Evolutionary conservation across 129 eudicot species (phyloP).

Genomic region (sunflower (Helianthus annuus)): DNA sequence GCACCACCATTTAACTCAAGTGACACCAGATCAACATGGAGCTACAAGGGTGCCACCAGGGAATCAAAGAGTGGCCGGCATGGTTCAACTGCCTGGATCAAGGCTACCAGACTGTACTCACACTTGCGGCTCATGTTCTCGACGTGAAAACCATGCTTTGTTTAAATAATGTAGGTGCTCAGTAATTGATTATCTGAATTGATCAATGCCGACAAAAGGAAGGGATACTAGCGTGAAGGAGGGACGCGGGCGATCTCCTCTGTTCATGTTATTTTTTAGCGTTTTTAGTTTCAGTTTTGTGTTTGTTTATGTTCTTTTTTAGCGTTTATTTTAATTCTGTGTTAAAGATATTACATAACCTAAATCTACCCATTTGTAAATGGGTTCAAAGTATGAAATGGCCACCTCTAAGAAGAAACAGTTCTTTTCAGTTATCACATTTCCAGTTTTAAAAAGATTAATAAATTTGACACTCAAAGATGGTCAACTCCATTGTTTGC

Average conservation of each 20-base stretch:
- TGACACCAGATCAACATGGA: slow-evolving; percentile 25
- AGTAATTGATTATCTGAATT: slow-evolving; percentile 16
- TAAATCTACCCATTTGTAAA: too few relatives aligned
- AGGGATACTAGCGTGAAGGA: slow-evolving; percentile 33
- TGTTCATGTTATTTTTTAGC: not conserved
- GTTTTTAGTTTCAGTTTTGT: too few relatives aligned
- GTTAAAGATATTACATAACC: too few relatives aligned
- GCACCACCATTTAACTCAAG: slow-evolving; percentile 36
- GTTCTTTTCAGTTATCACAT: too few relatives aligned
- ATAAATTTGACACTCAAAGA: too few relatives aligned
- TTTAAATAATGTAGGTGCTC: slow-evolving; percentile 23
- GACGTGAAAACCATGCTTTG: not conserved
- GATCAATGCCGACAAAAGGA: slow-evolving; percentile 28
- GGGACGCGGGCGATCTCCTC: slow-evolving; percentile 48
- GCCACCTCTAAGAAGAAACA: too few relatives aligned
- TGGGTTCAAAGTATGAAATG: too few relatives aligned
- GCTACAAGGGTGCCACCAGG: slow-evolving; percentile 4
- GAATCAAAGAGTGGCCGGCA: slow-evolving; percentile 42
- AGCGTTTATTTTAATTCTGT: too few relatives aligned
- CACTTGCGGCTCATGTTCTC: slow-evolving; percentile 93
- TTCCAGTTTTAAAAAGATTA: too few relatives aligned
- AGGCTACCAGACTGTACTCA: slow-evolving; percentile 89
- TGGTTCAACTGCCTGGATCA: slow-evolving; percentile 76
- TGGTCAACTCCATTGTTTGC: too few relatives aligned
- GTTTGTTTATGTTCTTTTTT: too few relatives aligned